Base-by-base conservation (phyloP, 257 asterid genomes). In the Knoxia roxburghii region DNA sequence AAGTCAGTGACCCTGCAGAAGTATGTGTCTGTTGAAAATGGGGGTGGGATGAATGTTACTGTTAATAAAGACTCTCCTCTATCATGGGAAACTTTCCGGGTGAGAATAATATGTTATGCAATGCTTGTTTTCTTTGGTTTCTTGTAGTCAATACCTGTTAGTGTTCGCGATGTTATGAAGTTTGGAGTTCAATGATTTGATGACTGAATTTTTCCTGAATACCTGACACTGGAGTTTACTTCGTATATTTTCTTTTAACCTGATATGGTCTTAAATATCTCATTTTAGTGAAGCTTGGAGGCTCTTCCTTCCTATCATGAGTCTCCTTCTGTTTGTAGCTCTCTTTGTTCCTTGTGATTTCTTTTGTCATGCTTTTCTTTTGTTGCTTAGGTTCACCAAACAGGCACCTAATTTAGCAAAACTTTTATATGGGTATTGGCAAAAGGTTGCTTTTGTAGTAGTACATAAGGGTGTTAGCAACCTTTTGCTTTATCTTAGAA, bases 11-110 rank as follows among this genome's bases (percentile, higher is more conserved):
- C 81, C 18, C 55, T 52, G 63, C 84, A 84, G 53, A 89, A 81
- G 69, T 87, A 79, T 41, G 73, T 89, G 8, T 87, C 97, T 6
- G 94, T 91, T 13, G 87, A 81, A 17, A 84, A 85, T 64, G 97
- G 95, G 7, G 97, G 97, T 35, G 88, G 94, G 64, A 78, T 72
- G 78, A 46, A 72, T 5, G 77, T 89, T 12, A 61, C 78, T 0
- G 82, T 87, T 71, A 94, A 89, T 76, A 79, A 76, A 76, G 95
- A 89, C 68, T 21, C 68, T 68, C 87, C 97, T 61, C 75, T 66
- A 39, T 75, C 92, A 18, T 89, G 91, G 95, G 97, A 87, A 77
- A 84, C 91, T 51, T 89, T 87, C 40, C 72, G 84, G 84, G 95
- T 89, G 20, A 73, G 80, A 61, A 48, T 35, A 63, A 17, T 33